Evolutionary conservation across 2,329 filamentous ascomycete species (phyloP), one percentile per base, ranked within the genome.

Genomic region (Claviceps monticola): DNA sequence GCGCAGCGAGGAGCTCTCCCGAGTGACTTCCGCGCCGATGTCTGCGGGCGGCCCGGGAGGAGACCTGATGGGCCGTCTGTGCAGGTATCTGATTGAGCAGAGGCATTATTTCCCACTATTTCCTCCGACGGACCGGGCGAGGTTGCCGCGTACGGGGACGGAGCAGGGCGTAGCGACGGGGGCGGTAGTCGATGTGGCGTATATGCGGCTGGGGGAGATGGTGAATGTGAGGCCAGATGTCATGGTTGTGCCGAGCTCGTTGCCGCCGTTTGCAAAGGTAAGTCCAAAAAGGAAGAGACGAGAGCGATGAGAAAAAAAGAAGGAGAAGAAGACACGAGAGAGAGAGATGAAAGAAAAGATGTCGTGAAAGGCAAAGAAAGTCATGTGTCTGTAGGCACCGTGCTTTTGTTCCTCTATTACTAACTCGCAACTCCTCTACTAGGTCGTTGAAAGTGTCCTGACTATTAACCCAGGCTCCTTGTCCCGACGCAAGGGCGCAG

Each of bases 391-490:
- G 8, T 3, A 17, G 23, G 14, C 16, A 16, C 43, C 16, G 21
- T 14, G 5, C 43, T 45, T 16, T n/a, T 9, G 3, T 17, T 46
- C 8, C 23, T 11, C 26, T 14, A 3, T 7, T 7, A 13, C 49
- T 36, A 17, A 17, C 19, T 37, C 21, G 16, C 58, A 61, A 43
- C 63, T 21, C 52, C 14, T 21, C 13, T 2, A 29, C 13, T 37
- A 95, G 89, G 88, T 96, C 43, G 83, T 97, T 11, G 88, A 96
- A 62, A 88, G 84, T 58, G 89, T 96, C 0, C 69, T 97, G 6
- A 82, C 89, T 13, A 84, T 98, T 61, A 98, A 98, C 65, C 91
- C 93, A 0, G 91, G 93, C 5, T 83, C 81, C 48, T 70, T 95
- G 37, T 93, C 88, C 16, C 96, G 95, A 69, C 81, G 86, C 52